phyloP scores from a whole-genome alignment of 2,329 filamentous ascomycete species.

The Leptographium lundbergii region DNA sequence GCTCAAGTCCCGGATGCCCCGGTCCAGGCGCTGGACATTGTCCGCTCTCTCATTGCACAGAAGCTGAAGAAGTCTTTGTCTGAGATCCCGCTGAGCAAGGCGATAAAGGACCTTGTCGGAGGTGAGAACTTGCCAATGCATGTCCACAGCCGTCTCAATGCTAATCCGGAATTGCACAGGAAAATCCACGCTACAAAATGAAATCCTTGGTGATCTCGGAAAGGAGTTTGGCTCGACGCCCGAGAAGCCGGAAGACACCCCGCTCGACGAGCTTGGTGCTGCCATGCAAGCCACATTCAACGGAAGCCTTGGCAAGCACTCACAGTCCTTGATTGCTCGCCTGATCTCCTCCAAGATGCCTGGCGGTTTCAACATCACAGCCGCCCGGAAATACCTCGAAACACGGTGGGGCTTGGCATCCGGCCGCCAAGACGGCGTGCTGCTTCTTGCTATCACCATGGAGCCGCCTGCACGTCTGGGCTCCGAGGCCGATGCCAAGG shows the following conservation, averaged over 20 bases:
- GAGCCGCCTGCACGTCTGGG: constrained; percentile 82
- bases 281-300: constrained; percentile 98
- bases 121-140: constrained; percentile 43
- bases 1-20: constrained; percentile 77
- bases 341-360: constrained; percentile 99
- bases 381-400: constrained; percentile 89
- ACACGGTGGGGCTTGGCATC: constrained; percentile 79
- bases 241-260: constrained; percentile 96
- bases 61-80: constrained; percentile 90
- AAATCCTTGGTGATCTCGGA: constrained; percentile 92
- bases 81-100: constrained; percentile 87
- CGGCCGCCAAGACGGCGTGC: constrained; percentile 81
- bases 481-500: constrained; percentile 82
- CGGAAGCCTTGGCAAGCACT: constrained; percentile 94
- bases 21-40: constrained; percentile 77
- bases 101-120: constrained; percentile 96
- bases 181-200: constrained; percentile 97
- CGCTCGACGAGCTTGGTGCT: constrained; percentile 86
- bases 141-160: constrained; percentile 1
- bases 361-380: constrained; percentile 96
- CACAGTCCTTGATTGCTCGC: constrained; percentile 81
- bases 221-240: constrained; percentile 98
- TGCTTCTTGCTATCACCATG: constrained; percentile 82
- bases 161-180: constrained; percentile 35
- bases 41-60: constrained; percentile 82